A percentile compares a stretch with the other conserved stretches of the same genome.
Conservation (phyloP, 2,329 filamentous ascomycete genomes). For the Stachybotrys echinatus region DNA sequence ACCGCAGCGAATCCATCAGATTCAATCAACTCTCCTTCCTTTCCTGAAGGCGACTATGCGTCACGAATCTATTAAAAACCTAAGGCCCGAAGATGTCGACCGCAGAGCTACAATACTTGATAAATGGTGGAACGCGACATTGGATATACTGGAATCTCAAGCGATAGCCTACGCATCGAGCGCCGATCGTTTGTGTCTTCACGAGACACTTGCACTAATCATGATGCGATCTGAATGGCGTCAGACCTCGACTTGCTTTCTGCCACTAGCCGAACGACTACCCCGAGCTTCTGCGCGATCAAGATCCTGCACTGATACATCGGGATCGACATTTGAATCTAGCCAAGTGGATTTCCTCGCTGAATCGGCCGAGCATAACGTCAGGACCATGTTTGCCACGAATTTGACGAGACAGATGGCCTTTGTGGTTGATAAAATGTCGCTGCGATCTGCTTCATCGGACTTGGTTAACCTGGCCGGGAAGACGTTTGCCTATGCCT, state of each 20-base stretch:
- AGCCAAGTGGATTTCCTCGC: constrained; percentile 48
- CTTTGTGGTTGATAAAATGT: constrained; percentile 86
- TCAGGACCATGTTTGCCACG: constrained; percentile 78
- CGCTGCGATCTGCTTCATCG: constrained; percentile 59
- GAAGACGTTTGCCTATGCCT: constrained; percentile 87
- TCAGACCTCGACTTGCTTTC: constrained; percentile 62
- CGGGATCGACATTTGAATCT: constrained; percentile 62
- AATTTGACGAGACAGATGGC: constrained; percentile 80
- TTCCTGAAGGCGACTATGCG: constrained; percentile 68
- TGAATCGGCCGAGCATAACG: constrained; percentile 78
- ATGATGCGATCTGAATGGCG: constrained; percentile 91
- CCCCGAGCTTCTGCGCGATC: constrained; percentile 39
- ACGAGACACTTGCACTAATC: constrained; percentile 73
- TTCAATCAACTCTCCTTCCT: constrained; percentile 67
- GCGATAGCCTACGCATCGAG: constrained; percentile 67
- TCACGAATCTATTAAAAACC: constrained; percentile 57
- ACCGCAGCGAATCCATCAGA: constrained; percentile 67
- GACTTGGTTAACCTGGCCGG: constrained; percentile 80
- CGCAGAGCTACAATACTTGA: constrained; percentile 73
- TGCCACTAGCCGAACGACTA: constrained; percentile 51
- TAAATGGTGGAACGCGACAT: constrained; percentile 82
- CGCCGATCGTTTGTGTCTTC: constrained; percentile 73
- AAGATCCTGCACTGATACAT: constrained; percentile 44
- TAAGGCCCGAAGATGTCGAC: constrained; percentile 79
- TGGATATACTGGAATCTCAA: constrained; percentile 75